Base-by-base conservation (phyloP, 106 monocot species). In the Hemerocallis citrina region DNA sequence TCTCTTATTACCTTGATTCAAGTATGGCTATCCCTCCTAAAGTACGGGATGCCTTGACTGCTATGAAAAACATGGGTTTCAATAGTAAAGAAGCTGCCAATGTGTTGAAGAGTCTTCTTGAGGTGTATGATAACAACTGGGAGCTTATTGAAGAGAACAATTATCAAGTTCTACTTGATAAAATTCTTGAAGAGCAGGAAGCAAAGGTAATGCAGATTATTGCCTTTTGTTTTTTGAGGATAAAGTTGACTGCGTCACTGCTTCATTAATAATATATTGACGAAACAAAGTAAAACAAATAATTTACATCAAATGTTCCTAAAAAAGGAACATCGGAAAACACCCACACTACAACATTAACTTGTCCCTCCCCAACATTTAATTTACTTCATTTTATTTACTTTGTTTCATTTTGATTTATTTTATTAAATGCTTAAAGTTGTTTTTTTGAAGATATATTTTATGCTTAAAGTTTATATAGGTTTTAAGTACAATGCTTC, bases 141-240 rank as follows among this genome's bases (percentile, higher is more conserved):
- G 75, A 75, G 30, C 39, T 68, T 25, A 85, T 89, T 27, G 89
- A 89, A 65, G 74, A 62, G 8, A 80, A 89, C 8, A 75, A 72
- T 54, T 89, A 84, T 30, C 32, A 59, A 5, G 60, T 63, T 19
- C 74, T 89, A 27, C 78, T 59, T 1, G 81, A 89, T 57, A 71
- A 81, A 5, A 64, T 89, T 7, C 37, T 81, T 47, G 68, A 74
- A 11, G 3, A 6, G 16, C 45, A 72, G 21, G 87, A 83, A 15
- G 40, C 66, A 23, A 39, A 67, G 43, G 68, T 73, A n/a, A n/a
- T n/a, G 11, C 8, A 21, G 19, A 7, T 21, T 4, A 22, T n/a
- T n/a, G n/a, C n/a, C n/a, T n/a, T n/a, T n/a, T 22, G 10, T 47
- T 7, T 47, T 12, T 47, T 22, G 3, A 4, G 6, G 4, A 22